Conservation (phyloP, 1,284 basidiomycete genomes). For the Austroboletus niveus region DNA sequence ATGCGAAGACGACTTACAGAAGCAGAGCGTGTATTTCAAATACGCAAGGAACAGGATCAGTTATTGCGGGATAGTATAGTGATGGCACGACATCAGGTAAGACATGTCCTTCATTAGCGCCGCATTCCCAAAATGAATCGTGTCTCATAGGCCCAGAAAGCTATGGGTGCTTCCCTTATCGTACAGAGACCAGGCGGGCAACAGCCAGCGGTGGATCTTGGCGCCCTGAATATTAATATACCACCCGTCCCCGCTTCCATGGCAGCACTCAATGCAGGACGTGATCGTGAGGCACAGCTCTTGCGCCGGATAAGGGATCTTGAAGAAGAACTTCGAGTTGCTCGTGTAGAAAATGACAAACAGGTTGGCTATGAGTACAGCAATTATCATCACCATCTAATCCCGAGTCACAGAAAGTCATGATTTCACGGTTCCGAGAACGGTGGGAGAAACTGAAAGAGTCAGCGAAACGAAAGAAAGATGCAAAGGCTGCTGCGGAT, state of each 20-base stretch:
- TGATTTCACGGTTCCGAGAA: constrained; percentile 81
- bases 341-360: constrained; percentile 77
- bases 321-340: constrained; percentile 69
- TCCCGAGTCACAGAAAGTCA: constrained; percentile 59
- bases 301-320: constrained; percentile 53
- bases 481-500: constrained; percentile 66
- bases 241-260: constrained; percentile 48
- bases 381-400: constrained; percentile 11
- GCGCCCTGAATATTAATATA: constrained; percentile 53
- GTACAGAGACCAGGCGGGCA: constrained; percentile 45
- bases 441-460: constrained; percentile 88
- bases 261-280: constrained; percentile 46
- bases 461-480: constrained; percentile 81
- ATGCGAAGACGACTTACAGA: constrained; percentile 56
- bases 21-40: constrained; percentile 58
- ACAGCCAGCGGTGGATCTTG: constrained; percentile 44
- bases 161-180: constrained; percentile 64
- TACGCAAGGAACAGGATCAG: constrained; percentile 73
- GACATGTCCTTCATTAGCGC: neutral
- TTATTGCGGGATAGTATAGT: constrained; percentile 76
- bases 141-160: constrained; percentile 62
- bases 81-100: constrained; percentile 73
- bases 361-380: constrained; percentile 50
- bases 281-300: constrained; percentile 66
- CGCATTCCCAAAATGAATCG: constrained; percentile 1